These are phyloP conservation scores for Scedosporium minutisporum DNA, from an alignment of 2,329 filamentous ascomycete species.

Conservation along the genomic window DNA sequence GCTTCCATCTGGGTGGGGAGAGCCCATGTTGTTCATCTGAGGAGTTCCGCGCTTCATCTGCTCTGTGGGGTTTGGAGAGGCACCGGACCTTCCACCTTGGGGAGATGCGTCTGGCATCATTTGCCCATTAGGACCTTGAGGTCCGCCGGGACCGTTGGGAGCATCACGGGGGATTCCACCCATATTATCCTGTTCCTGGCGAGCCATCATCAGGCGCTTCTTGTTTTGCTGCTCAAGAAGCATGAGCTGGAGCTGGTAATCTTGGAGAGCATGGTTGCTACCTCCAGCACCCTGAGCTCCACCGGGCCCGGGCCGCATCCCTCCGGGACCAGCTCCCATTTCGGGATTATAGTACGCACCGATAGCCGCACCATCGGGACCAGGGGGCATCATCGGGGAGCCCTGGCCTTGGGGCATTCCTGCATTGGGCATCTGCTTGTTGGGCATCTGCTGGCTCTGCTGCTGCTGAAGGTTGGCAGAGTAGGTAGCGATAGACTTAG, in stretches of 20 bases:
- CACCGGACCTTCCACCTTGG: slow-evolving; percentile 56
- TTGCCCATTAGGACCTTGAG: slow-evolving; percentile 48
- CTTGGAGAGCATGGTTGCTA: slow-evolving; percentile 73
- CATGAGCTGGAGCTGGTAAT: slow-evolving; percentile 88
- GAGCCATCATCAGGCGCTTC: slow-evolving; percentile 74
- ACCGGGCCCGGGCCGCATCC: slow-evolving; percentile 47
- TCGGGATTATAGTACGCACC: slow-evolving; percentile 54
- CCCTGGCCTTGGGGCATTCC: slow-evolving; percentile 64
- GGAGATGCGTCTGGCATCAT: slow-evolving; percentile 61
- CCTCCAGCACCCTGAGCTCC: slow-evolving; percentile 35
- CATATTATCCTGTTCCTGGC: slow-evolving; percentile 62
- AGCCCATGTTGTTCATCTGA: slow-evolving; percentile 60
- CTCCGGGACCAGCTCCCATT: slow-evolving; percentile 40
- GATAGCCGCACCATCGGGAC: slow-evolving; percentile 52
- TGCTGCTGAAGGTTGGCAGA: slow-evolving; percentile 75
- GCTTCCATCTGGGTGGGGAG: slow-evolving; percentile 58
- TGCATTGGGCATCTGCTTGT: slow-evolving; percentile 67
- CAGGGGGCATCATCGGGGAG: slow-evolving; percentile 72
- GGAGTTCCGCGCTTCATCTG: slow-evolving; percentile 72
- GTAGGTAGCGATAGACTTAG: slow-evolving; percentile 82
- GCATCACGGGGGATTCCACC: slow-evolving; percentile 39
- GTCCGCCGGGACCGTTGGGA: slow-evolving; percentile 43
- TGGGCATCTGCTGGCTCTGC: slow-evolving; percentile 71
- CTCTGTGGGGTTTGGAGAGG: slow-evolving; percentile 68
- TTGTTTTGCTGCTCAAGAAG: slow-evolving; percentile 80